phyloP scores from a whole-genome alignment of 2,329 filamentous ascomycete species.

The Scortechinia acanthostroma region DNA sequence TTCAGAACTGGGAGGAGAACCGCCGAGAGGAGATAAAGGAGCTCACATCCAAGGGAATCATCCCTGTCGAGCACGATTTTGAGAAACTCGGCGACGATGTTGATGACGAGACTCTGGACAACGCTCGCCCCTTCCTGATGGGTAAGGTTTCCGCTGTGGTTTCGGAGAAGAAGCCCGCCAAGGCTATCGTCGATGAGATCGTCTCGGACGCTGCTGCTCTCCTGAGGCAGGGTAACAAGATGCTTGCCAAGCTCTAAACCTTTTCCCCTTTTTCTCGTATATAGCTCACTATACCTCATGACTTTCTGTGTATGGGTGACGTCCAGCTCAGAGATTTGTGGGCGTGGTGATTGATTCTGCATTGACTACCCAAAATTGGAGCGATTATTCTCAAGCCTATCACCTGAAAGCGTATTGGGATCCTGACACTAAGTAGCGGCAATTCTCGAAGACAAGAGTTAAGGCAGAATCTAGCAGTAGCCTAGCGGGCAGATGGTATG shows the following conservation, averaged over 20 bases:
- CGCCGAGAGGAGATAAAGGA: slow-evolving; percentile 84
- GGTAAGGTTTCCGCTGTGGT: slow-evolving; percentile 92
- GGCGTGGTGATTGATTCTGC: too few relatives aligned
- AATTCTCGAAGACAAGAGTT: too few relatives aligned
- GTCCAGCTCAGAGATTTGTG: too few relatives aligned
- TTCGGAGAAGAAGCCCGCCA: slow-evolving; percentile 85
- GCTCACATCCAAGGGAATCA: slow-evolving; percentile 78
- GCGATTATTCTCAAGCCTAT: too few relatives aligned
- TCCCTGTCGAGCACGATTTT: slow-evolving; percentile 90
- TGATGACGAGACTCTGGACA: slow-evolving; percentile 82
- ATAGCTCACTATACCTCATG: too few relatives aligned
- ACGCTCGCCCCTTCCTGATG: slow-evolving; percentile 88
- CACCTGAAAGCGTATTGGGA: too few relatives aligned
- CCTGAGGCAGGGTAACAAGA: slow-evolving; percentile 61
- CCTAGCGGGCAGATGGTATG: too few relatives aligned
- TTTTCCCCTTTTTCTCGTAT: too few relatives aligned
- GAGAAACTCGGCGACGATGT: slow-evolving; percentile 71
- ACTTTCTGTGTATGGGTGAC: too few relatives aligned
- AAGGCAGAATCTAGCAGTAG: too few relatives aligned
- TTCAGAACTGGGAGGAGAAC: slow-evolving; percentile 92
- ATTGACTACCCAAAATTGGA: too few relatives aligned
- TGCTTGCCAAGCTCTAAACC: slow-evolving; percentile 60
- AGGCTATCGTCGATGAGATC: slow-evolving; percentile 89
- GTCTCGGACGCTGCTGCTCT: slow-evolving; percentile 71
- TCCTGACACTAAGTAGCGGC: too few relatives aligned